Evolutionary conservation across 768 basidiomycete genomes (phyloP).

Genomic region (Mycena polygramma): DNA sequence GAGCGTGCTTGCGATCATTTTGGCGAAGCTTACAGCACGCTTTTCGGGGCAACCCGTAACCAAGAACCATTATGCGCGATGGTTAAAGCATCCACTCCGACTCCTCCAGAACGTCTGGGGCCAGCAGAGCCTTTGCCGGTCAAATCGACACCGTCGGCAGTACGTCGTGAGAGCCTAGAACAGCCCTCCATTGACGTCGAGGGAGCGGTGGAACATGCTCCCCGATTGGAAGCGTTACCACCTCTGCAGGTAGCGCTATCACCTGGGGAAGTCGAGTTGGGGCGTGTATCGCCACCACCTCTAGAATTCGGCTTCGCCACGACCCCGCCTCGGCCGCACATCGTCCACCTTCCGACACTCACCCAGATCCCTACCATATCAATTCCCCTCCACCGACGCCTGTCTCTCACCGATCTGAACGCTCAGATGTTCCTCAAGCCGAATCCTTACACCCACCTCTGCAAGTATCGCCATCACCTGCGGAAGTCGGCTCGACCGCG

Average conservation of each 20-base stretch:
- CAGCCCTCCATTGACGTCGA: slow-evolving; percentile 11
- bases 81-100: slow-evolving; percentile 29
- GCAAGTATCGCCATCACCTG: too few species aligned
- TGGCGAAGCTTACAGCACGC: neutral
- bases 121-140: neutral
- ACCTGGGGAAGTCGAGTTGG: too few species aligned
- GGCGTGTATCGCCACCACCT: too few species aligned
- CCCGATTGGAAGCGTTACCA: neutral
- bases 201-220: neutral
- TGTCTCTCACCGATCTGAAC: too few species aligned
- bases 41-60: slow-evolving; percentile 13
- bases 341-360: slow-evolving; percentile 5
- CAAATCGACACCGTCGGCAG: neutral
- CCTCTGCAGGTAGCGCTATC: neutral
- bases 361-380: neutral
- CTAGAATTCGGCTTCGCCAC: neutral
- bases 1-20: slow-evolving; percentile 27
- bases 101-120: neutral
- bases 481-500: too few species aligned
- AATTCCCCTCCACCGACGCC: too few species aligned
- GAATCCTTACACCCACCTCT: too few species aligned
- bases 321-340: neutral
- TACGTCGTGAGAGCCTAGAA: slow-evolving; percentile 4
- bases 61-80: slow-evolving; percentile 13
- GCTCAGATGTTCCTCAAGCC: too few species aligned